phyloP scores from a whole-genome alignment of 2,329 filamentous ascomycete genomes.

The Volutella citrinella region DNA sequence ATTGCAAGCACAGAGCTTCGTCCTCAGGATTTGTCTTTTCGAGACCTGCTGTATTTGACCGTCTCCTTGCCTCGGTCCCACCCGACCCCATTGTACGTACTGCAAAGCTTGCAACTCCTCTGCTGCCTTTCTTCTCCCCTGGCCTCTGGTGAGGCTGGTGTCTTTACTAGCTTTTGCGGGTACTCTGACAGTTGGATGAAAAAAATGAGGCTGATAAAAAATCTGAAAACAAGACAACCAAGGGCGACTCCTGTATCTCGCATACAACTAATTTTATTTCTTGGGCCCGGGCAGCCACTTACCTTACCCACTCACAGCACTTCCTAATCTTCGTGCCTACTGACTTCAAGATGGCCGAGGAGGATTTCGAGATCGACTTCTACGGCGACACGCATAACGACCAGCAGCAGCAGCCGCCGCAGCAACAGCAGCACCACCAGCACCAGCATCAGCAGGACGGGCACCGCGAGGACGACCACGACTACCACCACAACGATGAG shows the following conservation, averaged over 20 bases:
- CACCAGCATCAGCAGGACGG: conserved; percentile 38
- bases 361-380: conserved; percentile 71
- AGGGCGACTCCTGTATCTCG: conserved; percentile 24
- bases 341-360: conserved; percentile 59
- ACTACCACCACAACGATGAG: conserved; percentile 28
- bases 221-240: conserved; percentile 20
- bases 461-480: conserved; percentile 24
- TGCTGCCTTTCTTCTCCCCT: conserved; percentile 29
- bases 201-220: conserved; percentile 23
- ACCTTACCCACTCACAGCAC: conserved; percentile 8
- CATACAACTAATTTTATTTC: conserved; percentile 25
- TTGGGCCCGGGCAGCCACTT: conserved; percentile 9
- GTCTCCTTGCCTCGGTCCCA: too few relatives aligned
- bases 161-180: conserved; percentile 8
- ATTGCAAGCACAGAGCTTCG: conserved; percentile 62
- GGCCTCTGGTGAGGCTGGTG: conserved; percentile 16
- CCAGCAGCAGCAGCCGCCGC: conserved; percentile 30
- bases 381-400: conserved; percentile 59
- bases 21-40: conserved; percentile 44
- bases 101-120: conserved; percentile 40
- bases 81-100: conserved; percentile 65
- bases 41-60: too few relatives aligned
- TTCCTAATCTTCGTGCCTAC: too few relatives aligned
- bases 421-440: conserved; percentile 38
- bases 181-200: conserved; percentile 17